Evolutionary conservation across 345 rosid genomes (phyloP).

Genomic region (Psidium friedrichsthalianum): DNA sequence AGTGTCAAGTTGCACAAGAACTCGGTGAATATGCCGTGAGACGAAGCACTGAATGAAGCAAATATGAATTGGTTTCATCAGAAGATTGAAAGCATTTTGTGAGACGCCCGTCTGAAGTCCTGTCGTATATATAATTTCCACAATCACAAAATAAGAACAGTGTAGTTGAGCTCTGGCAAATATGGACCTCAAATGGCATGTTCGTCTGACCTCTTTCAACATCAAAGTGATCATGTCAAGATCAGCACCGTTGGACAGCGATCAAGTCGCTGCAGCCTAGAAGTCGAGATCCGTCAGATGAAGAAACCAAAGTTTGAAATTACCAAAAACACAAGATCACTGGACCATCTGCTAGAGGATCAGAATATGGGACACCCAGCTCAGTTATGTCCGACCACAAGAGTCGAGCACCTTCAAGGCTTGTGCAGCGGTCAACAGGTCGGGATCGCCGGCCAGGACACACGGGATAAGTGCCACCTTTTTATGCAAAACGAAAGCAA

Average conservation of each 20-base stretch:
- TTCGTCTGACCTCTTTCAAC: constrained; percentile 54
- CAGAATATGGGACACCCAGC: constrained; percentile 83
- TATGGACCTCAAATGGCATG: not conserved
- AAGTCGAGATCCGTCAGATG: not conserved
- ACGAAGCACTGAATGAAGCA: not conserved
- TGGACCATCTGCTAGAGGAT: constrained; percentile 90
- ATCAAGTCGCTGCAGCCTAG: constrained; percentile 57
- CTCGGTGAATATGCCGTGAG: not conserved
- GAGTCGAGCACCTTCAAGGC: constrained; percentile 72
- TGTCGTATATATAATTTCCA: not conserved
- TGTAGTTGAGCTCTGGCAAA: not conserved
- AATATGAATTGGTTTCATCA: not conserved
- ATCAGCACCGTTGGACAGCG: constrained; percentile 70
- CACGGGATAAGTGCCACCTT: constrained; percentile 83
- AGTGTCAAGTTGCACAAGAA: not conserved
- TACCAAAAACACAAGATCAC: constrained; percentile 20
- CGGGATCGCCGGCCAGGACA: constrained; percentile 92
- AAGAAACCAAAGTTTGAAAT: not conserved
- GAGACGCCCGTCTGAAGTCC: not conserved
- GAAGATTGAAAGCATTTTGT: not conserved
- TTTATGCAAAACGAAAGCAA: not conserved
- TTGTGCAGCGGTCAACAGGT: constrained; percentile 76
- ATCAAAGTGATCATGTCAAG: constrained; percentile 51
- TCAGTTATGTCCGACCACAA: constrained; percentile 76
- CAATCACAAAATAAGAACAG: not conserved